Conservation (phyloP, 2,329 filamentous ascomycete genomes). For the Didymella segeticola region DNA sequence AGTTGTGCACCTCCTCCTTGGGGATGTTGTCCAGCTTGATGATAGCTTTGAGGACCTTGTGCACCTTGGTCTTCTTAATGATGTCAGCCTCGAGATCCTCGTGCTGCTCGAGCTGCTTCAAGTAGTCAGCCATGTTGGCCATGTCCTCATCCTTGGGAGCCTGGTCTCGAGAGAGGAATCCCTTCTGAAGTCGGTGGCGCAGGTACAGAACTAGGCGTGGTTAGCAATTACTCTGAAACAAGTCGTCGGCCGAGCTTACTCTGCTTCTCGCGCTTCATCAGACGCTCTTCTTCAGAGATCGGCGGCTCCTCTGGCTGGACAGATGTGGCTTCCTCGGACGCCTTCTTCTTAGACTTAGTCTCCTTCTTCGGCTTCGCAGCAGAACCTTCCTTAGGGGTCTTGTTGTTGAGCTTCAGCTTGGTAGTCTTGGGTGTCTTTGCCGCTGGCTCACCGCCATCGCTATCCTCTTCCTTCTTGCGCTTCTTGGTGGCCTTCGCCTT, state of each 20-base stretch:
- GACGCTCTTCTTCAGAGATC: constrained; percentile 61
- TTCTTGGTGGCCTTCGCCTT: constrained; percentile 61
- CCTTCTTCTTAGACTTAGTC: constrained; percentile 61
- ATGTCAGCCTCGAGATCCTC: constrained; percentile 85
- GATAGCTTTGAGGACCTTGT: constrained; percentile 96
- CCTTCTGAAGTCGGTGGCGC: constrained; percentile 93
- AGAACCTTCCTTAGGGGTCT: constrained; percentile 47
- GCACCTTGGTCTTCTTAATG: constrained; percentile 92
- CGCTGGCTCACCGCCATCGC: constrained; percentile 68
- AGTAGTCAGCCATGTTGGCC: constrained; percentile 76
- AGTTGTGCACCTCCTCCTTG: constrained; percentile 84
- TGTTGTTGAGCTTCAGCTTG: constrained; percentile 55
- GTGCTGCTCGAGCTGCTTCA: constrained; percentile 81
- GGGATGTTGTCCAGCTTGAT: constrained; percentile 81
- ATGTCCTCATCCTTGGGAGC: constrained; percentile 87
- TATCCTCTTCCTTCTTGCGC: constrained; percentile 75
- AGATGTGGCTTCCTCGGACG: constrained; percentile 63
- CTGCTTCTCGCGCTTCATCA: constrained; percentile 65
- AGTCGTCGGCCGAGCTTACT: constrained; percentile 43
- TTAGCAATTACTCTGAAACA: constrained; percentile 5
- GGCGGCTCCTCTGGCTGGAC: constrained; percentile 59
- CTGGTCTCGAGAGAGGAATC: constrained; percentile 83
- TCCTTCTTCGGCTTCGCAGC: constrained; percentile 66
- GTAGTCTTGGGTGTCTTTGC: constrained; percentile 58
- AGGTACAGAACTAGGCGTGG: constrained; percentile 77